A percentile compares a stretch with the other conserved stretches of the same genome.
Conservation (phyloP, 2,329 filamentous ascomycete genomes). For the Alternaria arbusti region DNA sequence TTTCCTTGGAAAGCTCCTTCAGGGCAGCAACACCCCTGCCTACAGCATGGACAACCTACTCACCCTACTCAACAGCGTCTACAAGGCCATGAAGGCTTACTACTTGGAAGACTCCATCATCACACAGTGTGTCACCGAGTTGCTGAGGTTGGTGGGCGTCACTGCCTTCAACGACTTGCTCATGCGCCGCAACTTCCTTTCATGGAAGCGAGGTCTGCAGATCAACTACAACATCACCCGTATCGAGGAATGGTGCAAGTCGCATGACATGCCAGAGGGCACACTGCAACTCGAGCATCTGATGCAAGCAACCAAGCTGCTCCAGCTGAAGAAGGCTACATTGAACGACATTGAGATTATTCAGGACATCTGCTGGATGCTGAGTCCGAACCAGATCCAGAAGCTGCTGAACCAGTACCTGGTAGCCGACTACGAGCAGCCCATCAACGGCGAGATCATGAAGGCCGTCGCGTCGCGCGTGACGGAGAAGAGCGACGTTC, state of each 20-base stretch:
- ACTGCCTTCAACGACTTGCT: conserved; percentile 98
- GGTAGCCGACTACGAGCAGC: conserved; percentile 98
- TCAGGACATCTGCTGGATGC: conserved; percentile 99
- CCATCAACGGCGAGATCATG: conserved; percentile 99
- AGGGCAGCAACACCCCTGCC: conserved; percentile 87
- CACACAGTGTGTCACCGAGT: conserved; percentile 91
- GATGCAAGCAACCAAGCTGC: conserved; percentile 98
- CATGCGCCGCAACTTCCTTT: conserved; percentile 97
- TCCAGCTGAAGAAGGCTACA: conserved; percentile 98
- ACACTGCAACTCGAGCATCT: conserved; percentile 96
- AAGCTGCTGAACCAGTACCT: conserved; percentile 98
- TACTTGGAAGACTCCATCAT: conserved; percentile 97
- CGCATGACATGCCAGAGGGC: conserved; percentile 98
- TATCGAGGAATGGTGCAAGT: conserved; percentile 99
- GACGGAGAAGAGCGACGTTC: conserved; percentile 96
- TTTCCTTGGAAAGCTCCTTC: conserved; percentile 95
- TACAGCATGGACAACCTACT: conserved; percentile 99
- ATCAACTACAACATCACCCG: conserved; percentile 99
- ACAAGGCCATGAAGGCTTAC: conserved; percentile 98
- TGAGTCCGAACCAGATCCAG: conserved; percentile 98
- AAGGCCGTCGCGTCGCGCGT: conserved; percentile 97
- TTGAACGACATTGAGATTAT: conserved; percentile 99
- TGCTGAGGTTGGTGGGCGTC: conserved; percentile 90
- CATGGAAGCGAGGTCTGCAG: conserved; percentile 98
- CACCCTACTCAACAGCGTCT: conserved; percentile 93